A percentile compares a stretch with the other conserved stretches of the same genome.
These are phyloP conservation scores for Diaporthe capsici DNA, from an alignment of 2,329 filamentous ascomycete genomes.

Conservation along the genomic window DNA sequence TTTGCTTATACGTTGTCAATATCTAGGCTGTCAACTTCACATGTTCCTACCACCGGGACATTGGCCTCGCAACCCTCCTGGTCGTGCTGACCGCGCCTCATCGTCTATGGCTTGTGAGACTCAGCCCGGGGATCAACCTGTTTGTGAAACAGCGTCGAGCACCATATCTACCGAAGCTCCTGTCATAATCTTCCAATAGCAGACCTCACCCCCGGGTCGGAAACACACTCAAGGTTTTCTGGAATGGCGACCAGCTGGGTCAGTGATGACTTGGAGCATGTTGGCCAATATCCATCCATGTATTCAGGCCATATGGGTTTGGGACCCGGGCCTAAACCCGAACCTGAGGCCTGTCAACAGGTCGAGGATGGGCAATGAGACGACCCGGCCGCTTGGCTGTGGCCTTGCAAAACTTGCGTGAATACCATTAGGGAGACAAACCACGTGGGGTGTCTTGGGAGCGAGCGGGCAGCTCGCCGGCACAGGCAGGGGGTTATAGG, in stretches of 20 bases:
- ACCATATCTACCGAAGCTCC: not conserved
- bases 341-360: not conserved
- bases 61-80: not conserved
- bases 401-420: not conserved
- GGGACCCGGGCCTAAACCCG: not conserved
- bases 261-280: not conserved
- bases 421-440: not conserved
- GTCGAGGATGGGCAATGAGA: not conserved
- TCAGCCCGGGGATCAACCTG: not conserved
- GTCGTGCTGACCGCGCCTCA: not conserved
- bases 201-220: not conserved
- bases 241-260: not conserved
- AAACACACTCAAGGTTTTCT: not conserved
- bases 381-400: not conserved
- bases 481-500: too few relatives aligned
- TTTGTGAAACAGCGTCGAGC: conserved; percentile 4
- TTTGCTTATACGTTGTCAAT: conserved; percentile 2
- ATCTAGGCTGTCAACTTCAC: not conserved
- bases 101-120: not conserved
- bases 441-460: not conserved
- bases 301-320: not conserved
- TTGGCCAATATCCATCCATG: not conserved
- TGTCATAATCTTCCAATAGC: not conserved
- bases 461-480: not conserved
- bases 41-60: not conserved